These are phyloP conservation scores for Cardamine chenopodiifolia DNA, from an alignment of 345 rosid genomes.

Conservation along the genomic window DNA sequence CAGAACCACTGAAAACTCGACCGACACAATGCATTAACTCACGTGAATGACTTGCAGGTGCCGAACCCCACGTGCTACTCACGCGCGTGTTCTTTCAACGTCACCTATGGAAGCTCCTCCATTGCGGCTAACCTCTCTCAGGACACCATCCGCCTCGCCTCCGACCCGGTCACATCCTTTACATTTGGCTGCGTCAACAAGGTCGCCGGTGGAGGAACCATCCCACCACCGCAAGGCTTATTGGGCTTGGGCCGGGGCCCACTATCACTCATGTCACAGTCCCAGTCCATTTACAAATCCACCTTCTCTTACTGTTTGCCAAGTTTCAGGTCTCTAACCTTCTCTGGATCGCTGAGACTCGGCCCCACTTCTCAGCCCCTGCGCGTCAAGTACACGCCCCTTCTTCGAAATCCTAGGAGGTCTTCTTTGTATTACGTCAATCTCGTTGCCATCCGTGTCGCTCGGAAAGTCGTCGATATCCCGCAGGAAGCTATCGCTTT, in stretches of 20 bases:
- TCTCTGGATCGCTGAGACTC: conserved; percentile 82
- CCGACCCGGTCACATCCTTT: conserved; percentile 59
- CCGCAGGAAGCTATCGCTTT: conserved; percentile 74
- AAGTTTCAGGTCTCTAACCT: conserved; percentile 63
- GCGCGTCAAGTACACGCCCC: conserved; percentile 67
- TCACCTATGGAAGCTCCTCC: conserved; percentile 77
- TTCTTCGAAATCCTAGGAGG: conserved; percentile 76
- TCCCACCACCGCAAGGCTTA: conserved; percentile 74
- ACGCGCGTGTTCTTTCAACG: conserved; percentile 69
- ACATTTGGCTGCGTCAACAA: conserved; percentile 81
- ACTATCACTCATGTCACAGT: conserved; percentile 70
- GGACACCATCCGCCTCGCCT: conserved; percentile 64
- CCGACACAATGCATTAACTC: conserved; percentile 42
- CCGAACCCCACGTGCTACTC: conserved; percentile 68
- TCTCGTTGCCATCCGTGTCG: conserved; percentile 69
- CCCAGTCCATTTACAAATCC: conserved; percentile 70
- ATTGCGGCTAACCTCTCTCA: conserved; percentile 75
- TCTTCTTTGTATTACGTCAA: conserved; percentile 81
- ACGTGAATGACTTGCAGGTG: conserved; percentile 55
- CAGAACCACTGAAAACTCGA: conserved; percentile 23
- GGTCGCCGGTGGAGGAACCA: conserved; percentile 61
- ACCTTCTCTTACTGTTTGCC: conserved; percentile 95
- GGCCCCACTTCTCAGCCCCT: conserved; percentile 82
- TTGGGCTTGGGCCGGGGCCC: conserved; percentile 92
- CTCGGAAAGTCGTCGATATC: conserved; percentile 57